Evolutionary conservation across 208 protist genomes (phyloP).

Genomic region (Naegleria lovaniensis): DNA sequence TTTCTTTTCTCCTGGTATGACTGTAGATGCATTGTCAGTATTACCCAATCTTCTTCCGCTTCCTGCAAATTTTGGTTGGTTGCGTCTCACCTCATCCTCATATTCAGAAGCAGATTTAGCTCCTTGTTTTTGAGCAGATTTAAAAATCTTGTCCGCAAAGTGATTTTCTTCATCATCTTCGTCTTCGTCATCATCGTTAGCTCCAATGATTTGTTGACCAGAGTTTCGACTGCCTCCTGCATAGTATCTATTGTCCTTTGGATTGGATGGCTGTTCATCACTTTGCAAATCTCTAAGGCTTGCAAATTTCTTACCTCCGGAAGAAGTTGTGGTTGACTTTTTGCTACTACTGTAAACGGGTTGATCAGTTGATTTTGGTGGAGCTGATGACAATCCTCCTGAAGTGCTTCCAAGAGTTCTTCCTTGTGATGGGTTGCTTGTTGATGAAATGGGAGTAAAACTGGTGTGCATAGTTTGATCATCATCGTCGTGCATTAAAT

Average conservation of each 20-base stretch:
- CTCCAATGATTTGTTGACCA: slow-evolving; percentile 24
- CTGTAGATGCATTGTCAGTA: background rate
- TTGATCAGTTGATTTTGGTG: background rate
- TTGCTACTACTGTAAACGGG: background rate
- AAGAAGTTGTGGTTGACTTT: background rate
- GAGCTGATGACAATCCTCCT: background rate
- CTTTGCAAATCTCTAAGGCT: background rate
- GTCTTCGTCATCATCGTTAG: background rate
- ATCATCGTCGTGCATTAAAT: background rate
- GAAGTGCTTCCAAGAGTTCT: background rate
- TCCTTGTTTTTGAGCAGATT: slow-evolving; percentile 7
- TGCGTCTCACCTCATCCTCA: background rate
- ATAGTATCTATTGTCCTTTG: background rate
- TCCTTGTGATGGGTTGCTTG: background rate
- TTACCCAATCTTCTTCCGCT: background rate
- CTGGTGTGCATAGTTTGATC: background rate
- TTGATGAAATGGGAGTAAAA: background rate
- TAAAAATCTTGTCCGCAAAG: background rate
- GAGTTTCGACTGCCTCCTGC: background rate
- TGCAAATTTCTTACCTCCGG: background rate
- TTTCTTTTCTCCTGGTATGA: background rate
- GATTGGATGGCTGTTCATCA: background rate
- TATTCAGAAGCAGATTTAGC: background rate
- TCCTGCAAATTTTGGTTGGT: background rate
- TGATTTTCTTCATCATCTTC: slow-evolving; percentile 2